Base-by-base conservation (phyloP, 148 eudicot species). In the Cornus suecica region DNA sequence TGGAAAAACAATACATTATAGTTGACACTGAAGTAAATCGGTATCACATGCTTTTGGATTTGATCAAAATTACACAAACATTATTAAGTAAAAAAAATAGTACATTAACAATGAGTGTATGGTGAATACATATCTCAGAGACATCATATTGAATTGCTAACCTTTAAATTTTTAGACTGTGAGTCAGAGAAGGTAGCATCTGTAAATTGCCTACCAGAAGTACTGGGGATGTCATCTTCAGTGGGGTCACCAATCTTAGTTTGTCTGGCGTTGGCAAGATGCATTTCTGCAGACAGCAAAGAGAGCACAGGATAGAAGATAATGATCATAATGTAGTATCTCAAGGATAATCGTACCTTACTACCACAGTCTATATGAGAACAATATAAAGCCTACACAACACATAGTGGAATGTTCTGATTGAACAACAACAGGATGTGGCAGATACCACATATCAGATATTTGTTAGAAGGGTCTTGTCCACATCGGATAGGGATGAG, bases 161-260 rank as follows among this genome's bases (percentile, higher is more conserved):
- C 83, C 89, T 83, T 85, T 24, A 77, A 72, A 70, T 72, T 69
- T 56, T 82, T 80, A 20, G 82, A 78, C 66, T 18, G 72, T 71
- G 78, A 83, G 48, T 81, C 90, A 66, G 83, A 79, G 23, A 77
- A 60, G 51, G 66, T 75, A 68, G 83, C 82, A 73, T 87, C 93
- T 69, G 84, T 79, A 87, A 87, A 85, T 61, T 87, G 87, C 80
- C 92, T 88, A 73, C 99, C 97, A 24, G 99, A 92, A 56, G 99
- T 92, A 81, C 97, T 91, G 22, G 92, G 94, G 68, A 85, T 75
- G 73, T 95, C 97, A 78, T 91, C 99, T 77, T 86, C 96, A 69
- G 83, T 75, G 70, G 82, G 80, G 81, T 88, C 94, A 71, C 89
- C 97, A 81, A 74, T 66, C 87, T 84, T 93, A 79, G 76, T 72